phyloP scores from a whole-genome alignment of 1,284 basidiomycete genomes.

The Ceratobasidium sp. region DNA sequence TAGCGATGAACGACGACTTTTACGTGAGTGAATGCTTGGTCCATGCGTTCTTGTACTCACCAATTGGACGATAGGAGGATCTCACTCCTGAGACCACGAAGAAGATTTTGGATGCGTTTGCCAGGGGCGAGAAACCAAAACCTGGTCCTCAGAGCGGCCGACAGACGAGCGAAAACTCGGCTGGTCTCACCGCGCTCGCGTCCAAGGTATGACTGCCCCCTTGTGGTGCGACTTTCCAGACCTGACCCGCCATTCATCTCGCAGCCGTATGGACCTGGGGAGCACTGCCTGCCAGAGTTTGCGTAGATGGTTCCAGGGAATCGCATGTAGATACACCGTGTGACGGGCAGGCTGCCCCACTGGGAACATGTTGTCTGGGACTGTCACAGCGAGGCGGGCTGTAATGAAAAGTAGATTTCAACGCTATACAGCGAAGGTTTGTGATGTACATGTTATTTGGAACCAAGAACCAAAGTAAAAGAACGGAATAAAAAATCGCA shows the following conservation, averaged over 20 bases:
- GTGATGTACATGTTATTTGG: slow-evolving; percentile 8
- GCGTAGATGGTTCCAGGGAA: background rate
- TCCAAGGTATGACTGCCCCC: slow-evolving; percentile 66
- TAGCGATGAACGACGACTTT: slow-evolving; percentile 95
- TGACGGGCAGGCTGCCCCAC: background rate
- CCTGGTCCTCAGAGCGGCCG: slow-evolving; percentile 90
- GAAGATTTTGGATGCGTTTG: slow-evolving; percentile 85
- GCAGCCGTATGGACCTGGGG: slow-evolving; percentile 93
- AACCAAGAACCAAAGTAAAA: slow-evolving; percentile 4
- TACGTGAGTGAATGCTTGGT: slow-evolving; percentile 66
- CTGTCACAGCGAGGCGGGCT: background rate
- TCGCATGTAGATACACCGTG: slow-evolving; percentile 8
- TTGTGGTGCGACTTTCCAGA: slow-evolving; percentile 15
- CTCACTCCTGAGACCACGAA: slow-evolving; percentile 90
- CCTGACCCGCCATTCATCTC: slow-evolving; percentile 45
- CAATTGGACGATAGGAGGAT: slow-evolving; percentile 74
- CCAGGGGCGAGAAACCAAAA: slow-evolving; percentile 85
- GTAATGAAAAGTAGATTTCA: slow-evolving; percentile 12
- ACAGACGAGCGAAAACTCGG: slow-evolving; percentile 87
- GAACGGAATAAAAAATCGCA: slow-evolving; percentile 12
- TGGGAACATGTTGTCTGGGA: background rate
- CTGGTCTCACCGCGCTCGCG: slow-evolving; percentile 83
- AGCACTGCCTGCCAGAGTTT: slow-evolving; percentile 63
- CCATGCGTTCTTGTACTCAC: background rate
- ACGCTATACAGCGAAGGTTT: slow-evolving; percentile 11